Evolutionary conservation across 805 yeast genomes (phyloP).

Genomic region (Maudiozyma serrabonitensis): DNA sequence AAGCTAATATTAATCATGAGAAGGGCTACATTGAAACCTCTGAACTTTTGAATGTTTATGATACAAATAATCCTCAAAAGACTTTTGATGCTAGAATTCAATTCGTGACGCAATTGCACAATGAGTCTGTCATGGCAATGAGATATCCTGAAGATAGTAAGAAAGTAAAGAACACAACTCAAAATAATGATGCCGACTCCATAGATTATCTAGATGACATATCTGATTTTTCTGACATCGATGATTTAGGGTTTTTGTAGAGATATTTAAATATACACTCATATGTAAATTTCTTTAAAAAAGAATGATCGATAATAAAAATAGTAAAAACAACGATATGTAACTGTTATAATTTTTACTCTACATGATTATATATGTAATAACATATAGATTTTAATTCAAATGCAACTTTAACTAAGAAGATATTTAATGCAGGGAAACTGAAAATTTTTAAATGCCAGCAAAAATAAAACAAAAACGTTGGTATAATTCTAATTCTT

Average conservation of each 20-base stretch:
- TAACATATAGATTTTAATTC: too few relatives aligned
- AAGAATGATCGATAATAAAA: neutral
- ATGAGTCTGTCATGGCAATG: conserved; percentile 91
- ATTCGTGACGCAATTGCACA: conserved; percentile 82
- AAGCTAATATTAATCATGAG: conserved; percentile 86
- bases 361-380: too few relatives aligned
- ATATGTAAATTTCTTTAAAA: neutral
- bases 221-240: conserved; percentile 29
- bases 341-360: too few relatives aligned
- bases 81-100: conserved; percentile 89
- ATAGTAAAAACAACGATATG: neutral
- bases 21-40: conserved; percentile 84
- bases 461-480: neutral
- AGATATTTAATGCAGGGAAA: too few relatives aligned
- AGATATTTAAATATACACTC: neutral
- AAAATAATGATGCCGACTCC: conserved; percentile 16
- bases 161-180: conserved; percentile 11
- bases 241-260: conserved; percentile 23
- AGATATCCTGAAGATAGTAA: conserved; percentile 56
- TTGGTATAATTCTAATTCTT: neutral
- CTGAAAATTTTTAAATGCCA: too few relatives aligned
- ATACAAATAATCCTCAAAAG: conserved; percentile 76
- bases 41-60: conserved; percentile 78
- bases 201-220: conserved; percentile 23
- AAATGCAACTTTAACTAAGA: too few relatives aligned